Evolutionary conservation across 495 filamentous ascomycete genomes (phyloP), one percentile per base, ranked within the genome.

Genomic region (Aspergillus affinis): DNA sequence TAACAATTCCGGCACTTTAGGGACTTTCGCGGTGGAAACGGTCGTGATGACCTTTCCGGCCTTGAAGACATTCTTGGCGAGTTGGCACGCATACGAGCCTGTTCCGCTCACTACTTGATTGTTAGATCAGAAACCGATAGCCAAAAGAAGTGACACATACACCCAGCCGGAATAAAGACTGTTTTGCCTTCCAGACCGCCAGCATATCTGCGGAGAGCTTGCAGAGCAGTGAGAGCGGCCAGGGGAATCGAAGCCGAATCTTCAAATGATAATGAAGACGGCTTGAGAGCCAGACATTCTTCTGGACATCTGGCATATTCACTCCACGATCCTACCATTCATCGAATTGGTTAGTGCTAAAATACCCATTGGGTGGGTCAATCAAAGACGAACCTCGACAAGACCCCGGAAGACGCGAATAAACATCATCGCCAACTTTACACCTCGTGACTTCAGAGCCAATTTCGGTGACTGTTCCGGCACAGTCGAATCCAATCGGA

Each of bases 61-160:
- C 12, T 74, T 68, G 63, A 83, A 80, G 15, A 81, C 74, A 48
- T 82, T 78, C 69, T 81, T 84, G 9, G 82, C 77, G n/a, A 85
- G 55, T 65, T 84, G 81, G 12, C 79, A 70, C 7, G 67, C 80
- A 60, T 81, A 70, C 29, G 72, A 65, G 6, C 84, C 82, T 0
- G 75, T 82, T 3, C 75, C 79, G 57, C 82, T 78, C 53, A 86
- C 75, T 73, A 48, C 20, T 15, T 48, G 15, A 26, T 21, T 15
- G 27, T 57, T 21, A 57, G 18, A 49, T 62, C n/a, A 54, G 47
- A 23, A 18, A 45, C 15, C 23, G 2, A 51, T 10, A 10, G 4
- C 18, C 2, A 44, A 50, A 9, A 21, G 19, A 17, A 29, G 44
- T 27, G 44, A 26, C 15, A 59, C 65, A 21, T 69, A 71, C 70